Evolutionary conservation across 495 filamentous ascomycete genomes (phyloP).

Genomic region (Umbilicaria muhlenbergii): DNA sequence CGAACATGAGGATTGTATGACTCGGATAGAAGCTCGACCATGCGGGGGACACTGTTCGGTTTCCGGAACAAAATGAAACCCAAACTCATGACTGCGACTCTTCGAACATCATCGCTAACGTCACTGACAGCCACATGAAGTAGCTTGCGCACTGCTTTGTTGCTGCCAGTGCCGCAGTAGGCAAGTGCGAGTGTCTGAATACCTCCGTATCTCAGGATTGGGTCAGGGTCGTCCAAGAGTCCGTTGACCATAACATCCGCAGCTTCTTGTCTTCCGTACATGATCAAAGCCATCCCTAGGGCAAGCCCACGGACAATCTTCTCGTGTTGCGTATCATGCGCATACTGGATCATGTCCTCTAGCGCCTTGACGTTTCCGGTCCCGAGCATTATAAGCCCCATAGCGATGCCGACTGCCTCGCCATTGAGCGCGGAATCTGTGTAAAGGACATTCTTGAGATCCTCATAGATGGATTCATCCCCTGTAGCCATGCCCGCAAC

Average conservation of each 20-base stretch:
- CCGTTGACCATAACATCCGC: slow-evolving; percentile 90
- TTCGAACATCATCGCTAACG: slow-evolving; percentile 93
- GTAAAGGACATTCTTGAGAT: slow-evolving; percentile 73
- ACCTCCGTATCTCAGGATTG: slow-evolving; percentile 87
- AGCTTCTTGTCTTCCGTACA: slow-evolving; percentile 89
- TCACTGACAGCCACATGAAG: slow-evolving; percentile 96
- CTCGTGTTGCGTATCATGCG: slow-evolving; percentile 95
- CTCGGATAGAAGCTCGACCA: slow-evolving; percentile 97
- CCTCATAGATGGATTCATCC: slow-evolving; percentile 77
- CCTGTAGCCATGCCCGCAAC: slow-evolving; percentile 97
- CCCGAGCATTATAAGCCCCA: slow-evolving; percentile 95
- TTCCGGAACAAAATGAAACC: slow-evolving; percentile 99
- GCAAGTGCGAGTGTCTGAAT: slow-evolving; percentile 98
- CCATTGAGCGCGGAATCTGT: slow-evolving; percentile 90
- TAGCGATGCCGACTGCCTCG: slow-evolving; percentile 86
- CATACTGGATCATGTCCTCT: slow-evolving; percentile 92
- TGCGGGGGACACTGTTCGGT: slow-evolving; percentile 88
- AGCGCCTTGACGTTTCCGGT: slow-evolving; percentile 83
- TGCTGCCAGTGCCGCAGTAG: slow-evolving; percentile 93
- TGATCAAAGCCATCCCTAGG: slow-evolving; percentile 94
- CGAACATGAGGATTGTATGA: slow-evolving; percentile 98
- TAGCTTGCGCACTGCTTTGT: slow-evolving; percentile 96
- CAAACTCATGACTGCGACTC: slow-evolving; percentile 94
- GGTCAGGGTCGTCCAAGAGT: slow-evolving; percentile 84
- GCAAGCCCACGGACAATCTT: slow-evolving; percentile 95